Evolutionary conservation across 2,329 filamentous ascomycete species (phyloP).

Genomic region (Arthrobotrys entomopaga): DNA sequence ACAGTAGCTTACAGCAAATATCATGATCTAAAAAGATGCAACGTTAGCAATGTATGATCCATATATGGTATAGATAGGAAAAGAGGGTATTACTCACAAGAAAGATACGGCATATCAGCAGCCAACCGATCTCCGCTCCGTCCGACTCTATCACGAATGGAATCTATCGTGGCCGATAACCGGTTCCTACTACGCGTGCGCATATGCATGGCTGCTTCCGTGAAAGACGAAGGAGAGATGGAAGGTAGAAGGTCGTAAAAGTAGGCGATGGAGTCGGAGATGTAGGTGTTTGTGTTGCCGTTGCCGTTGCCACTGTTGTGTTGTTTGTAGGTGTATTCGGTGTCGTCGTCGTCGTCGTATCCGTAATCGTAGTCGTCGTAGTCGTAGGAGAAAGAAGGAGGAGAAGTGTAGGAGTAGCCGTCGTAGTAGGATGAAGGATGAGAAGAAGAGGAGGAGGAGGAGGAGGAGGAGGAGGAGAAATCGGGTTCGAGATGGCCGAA

Average conservation of each 20-base stretch:
- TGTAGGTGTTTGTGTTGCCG: constrained; percentile 15
- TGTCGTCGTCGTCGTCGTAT: too few relatives aligned
- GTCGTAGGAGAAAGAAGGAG: too few relatives aligned
- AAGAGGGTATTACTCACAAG: constrained; percentile 72
- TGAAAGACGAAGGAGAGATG: constrained; percentile 23
- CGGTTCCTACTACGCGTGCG: constrained; percentile 44
- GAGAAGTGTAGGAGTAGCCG: too few relatives aligned
- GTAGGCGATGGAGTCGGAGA: constrained; percentile 42
- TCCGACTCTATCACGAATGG: constrained; percentile 40
- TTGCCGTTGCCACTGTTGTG: too few relatives aligned
- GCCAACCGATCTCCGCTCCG: constrained; percentile 38
- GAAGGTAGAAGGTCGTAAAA: constrained; percentile 47
- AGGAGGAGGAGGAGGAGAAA: neutral
- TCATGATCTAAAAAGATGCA: constrained; percentile 68
- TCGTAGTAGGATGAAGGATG: too few relatives aligned
- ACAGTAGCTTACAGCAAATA: constrained; percentile 67
- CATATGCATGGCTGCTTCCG: constrained; percentile 41
- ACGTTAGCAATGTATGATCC: neutral
- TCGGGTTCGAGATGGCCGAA: constrained; percentile 47
- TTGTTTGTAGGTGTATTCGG: too few relatives aligned
- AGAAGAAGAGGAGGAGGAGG: constrained; percentile 2
- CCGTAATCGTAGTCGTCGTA: too few relatives aligned
- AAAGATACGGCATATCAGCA: constrained; percentile 76
- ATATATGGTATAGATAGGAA: neutral
- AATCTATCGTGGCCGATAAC: constrained; percentile 36